Evolutionary conservation across 345 rosid genomes (phyloP).

Genomic region (Eucalyptus polyanthemos): DNA sequence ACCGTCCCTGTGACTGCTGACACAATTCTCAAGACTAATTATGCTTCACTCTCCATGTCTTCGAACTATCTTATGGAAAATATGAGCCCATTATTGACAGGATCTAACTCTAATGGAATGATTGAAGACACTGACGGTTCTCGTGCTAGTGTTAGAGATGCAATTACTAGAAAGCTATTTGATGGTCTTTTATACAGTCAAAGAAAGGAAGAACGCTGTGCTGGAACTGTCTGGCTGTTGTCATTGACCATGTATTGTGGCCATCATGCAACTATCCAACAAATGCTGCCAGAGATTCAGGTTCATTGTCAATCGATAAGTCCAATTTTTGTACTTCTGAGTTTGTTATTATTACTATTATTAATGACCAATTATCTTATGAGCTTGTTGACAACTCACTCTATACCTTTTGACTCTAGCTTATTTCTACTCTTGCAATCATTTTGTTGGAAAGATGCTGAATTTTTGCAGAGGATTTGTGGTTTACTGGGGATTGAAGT

Average conservation of each 20-base stretch:
- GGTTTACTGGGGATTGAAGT: neutral
- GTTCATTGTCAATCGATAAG: slow-evolving; percentile 7
- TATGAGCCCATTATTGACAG: slow-evolving; percentile 36
- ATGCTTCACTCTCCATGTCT: slow-evolving; percentile 68
- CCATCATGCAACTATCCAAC: slow-evolving; percentile 68
- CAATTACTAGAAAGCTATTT: slow-evolving; percentile 63
- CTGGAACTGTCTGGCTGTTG: slow-evolving; percentile 92
- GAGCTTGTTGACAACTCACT: neutral
- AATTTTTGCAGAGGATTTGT: neutral
- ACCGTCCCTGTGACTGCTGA: slow-evolving; percentile 86
- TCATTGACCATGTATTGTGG: slow-evolving; percentile 94
- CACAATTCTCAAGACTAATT: slow-evolving; percentile 79
- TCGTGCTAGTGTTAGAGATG: slow-evolving; percentile 43
- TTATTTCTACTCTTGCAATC: neutral
- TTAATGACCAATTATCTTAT: neutral
- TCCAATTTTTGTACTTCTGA: neutral
- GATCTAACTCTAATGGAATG: slow-evolving; percentile 16
- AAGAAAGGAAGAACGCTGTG: slow-evolving; percentile 95
- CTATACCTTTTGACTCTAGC: neutral
- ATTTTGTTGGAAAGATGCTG: neutral
- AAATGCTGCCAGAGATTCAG: slow-evolving; percentile 95
- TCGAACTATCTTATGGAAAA: slow-evolving; percentile 87
- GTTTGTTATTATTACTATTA: neutral
- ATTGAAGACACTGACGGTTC: slow-evolving; percentile 33
- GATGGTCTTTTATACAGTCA: slow-evolving; percentile 73